Base-by-base conservation (phyloP, 306 rosid genomes). In the Abrus precatorius region DNA sequence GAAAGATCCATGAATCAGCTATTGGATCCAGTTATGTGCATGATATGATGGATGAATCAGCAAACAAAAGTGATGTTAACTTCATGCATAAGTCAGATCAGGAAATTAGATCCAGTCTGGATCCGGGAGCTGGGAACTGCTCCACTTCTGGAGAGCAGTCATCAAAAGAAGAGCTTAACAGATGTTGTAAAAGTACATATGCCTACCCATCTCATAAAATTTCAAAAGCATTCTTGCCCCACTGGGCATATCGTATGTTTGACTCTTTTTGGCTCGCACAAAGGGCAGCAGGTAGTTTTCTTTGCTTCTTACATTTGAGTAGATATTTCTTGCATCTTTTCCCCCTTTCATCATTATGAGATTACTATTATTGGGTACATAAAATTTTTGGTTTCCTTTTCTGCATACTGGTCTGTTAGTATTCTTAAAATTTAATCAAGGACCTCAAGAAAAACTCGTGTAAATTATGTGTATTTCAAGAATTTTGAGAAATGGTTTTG, bases 261-360 rank as follows among this genome's bases (percentile, higher is more conserved):
- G 98, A 93, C 87, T 89, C 99, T 70, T 93, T 93, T 87, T 89
- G 84, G 80, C 97, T 92, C 79, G 97, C 97, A 59, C 91, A 91
- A 86, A 90, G 86, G 77, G 97, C 88, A 30, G 92, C 93, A 91
- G 98, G 99, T 93, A 85, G 67, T 57, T 82, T 36, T 65, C 36
- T 85, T 77, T 87, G 44, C 69, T 70, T 83, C 59, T 72, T 72
- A 44, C 77, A 45, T 50, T 59, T 64, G 4, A 69, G 6, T 53
- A n/a, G 50, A 57, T 62, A 50, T 49, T 70, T 69, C 60, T 69
- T 69, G 63, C 62, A 9, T 47, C 57, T 57, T 64, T 34, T 13
- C 2, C 4, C 67, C 34, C 12, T 2, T 56, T 54, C 48, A 12
- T 71, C 70, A 54, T 43, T 43, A 54, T 77, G 43, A 59, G 9